Conservation (phyloP, 1,139 yeast species). For the Kodamaea ohmeri region DNA sequence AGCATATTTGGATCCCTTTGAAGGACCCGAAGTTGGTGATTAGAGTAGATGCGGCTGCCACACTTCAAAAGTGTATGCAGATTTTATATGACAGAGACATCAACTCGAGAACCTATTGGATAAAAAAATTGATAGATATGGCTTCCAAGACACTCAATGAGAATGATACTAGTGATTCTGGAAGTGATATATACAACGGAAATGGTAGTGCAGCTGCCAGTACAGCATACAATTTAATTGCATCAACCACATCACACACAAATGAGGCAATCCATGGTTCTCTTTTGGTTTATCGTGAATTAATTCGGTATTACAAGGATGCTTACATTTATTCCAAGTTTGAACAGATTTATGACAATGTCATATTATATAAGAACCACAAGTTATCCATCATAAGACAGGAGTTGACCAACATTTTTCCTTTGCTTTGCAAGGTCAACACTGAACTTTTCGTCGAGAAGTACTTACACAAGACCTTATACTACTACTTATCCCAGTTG, state of each 20-base stretch:
- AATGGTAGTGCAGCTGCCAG: conserved; percentile 16
- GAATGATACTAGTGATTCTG: conserved; percentile 3
- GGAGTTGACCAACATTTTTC: conserved; percentile 79
- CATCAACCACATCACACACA: conserved; percentile 31
- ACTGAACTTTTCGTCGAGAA: conserved; percentile 74
- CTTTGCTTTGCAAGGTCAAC: conserved; percentile 77
- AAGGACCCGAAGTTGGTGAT: conserved; percentile 74
- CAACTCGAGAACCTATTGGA: conserved; percentile 72
- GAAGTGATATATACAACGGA: conserved; percentile 4
- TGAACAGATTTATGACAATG: conserved; percentile 73
- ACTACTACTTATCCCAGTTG: conserved; percentile 74
- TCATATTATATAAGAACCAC: conserved; percentile 74
- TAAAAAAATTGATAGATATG: conserved; percentile 65
- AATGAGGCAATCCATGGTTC: conserved; percentile 84
- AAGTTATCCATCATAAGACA: conserved; percentile 72
- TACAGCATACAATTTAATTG: conserved; percentile 26
- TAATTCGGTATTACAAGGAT: conserved; percentile 67
- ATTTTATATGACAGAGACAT: conserved; percentile 78
- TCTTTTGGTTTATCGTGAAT: conserved; percentile 75
- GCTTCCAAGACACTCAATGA: conserved; percentile 37
- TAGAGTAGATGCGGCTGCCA: conserved; percentile 80
- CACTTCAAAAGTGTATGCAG: conserved; percentile 72
- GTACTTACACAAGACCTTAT: conserved; percentile 76
- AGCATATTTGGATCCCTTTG: conserved; percentile 83
- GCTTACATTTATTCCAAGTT: conserved; percentile 49